Conservation (phyloP, 1,284 basidiomycete genomes). For the Porphyrellus sp. region DNA sequence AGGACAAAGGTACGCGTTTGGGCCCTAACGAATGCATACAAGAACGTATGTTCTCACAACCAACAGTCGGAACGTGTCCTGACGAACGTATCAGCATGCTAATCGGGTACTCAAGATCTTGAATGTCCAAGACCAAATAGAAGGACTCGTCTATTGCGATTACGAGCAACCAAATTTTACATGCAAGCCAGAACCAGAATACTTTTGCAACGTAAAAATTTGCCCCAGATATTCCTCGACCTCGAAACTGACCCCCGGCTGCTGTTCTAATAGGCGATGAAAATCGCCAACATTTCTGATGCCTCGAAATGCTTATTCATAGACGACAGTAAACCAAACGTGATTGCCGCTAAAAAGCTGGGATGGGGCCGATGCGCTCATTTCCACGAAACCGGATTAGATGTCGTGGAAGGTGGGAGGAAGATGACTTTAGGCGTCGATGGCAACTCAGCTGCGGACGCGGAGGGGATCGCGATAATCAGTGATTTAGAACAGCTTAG, state of each 20-base stretch:
- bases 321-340: constrained; percentile 70
- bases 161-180: constrained; percentile 68
- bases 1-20: constrained; percentile 75
- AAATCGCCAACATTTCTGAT: constrained; percentile 54
- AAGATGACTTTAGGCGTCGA: constrained; percentile 50
- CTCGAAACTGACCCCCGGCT: constrained; percentile 5
- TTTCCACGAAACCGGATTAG: constrained; percentile 66
- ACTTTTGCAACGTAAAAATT: constrained; percentile 54
- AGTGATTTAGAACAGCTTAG: constrained; percentile 61
- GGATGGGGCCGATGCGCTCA: constrained; percentile 73
- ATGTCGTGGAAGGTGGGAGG: constrained; percentile 59
- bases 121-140: constrained; percentile 70
- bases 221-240: background rate
- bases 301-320: constrained; percentile 70
- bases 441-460: constrained; percentile 35
- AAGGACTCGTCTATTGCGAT: constrained; percentile 81
- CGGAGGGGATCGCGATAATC: constrained; percentile 47
- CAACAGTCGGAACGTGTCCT: constrained; percentile 1
- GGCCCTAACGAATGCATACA: constrained; percentile 81
- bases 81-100: constrained; percentile 59
- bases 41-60: constrained; percentile 49
- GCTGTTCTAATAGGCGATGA: constrained; percentile 52
- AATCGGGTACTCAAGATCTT: constrained; percentile 76
- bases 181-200: constrained; percentile 81
- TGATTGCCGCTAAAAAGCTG: constrained; percentile 58